phyloP scores from a whole-genome alignment of 306 rosid species.

The Abrus precatorius region DNA sequence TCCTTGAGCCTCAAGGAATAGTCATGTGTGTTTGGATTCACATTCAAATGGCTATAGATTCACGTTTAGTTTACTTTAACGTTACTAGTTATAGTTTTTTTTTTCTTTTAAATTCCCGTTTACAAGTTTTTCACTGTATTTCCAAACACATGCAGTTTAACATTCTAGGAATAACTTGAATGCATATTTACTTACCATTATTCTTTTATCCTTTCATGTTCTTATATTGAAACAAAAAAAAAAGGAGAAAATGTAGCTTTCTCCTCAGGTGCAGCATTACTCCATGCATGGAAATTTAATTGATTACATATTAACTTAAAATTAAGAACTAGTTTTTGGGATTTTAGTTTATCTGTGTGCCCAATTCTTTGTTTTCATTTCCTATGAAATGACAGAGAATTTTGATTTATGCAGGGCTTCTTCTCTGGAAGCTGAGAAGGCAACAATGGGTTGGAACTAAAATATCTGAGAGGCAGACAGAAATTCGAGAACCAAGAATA shows the following conservation, averaged over 20 bases:
- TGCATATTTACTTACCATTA: too few species aligned
- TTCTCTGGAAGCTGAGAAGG: conserved; percentile 83
- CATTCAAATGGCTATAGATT: too few species aligned
- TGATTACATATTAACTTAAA: background rate
- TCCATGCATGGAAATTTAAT: background rate
- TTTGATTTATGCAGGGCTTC: conserved; percentile 70
- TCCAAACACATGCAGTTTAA: background rate
- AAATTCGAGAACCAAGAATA: conserved; percentile 67
- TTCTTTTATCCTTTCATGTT: background rate
- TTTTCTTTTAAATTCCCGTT: too few species aligned
- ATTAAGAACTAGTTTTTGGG: conserved; percentile 7
- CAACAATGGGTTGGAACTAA: conserved; percentile 80
- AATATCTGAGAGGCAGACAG: conserved; percentile 42
- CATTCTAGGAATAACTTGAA: conserved; percentile 3
- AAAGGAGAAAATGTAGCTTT: background rate
- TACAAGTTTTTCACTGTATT: too few species aligned
- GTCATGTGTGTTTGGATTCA: background rate
- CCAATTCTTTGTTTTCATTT: conserved; percentile 12
- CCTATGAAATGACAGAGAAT: conserved; percentile 17
- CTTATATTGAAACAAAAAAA: background rate
- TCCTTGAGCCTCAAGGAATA: conserved; percentile 3
- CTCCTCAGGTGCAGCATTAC: background rate
- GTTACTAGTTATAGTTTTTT: too few species aligned
- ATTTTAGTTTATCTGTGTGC: background rate
- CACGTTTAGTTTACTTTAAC: too few species aligned